These are phyloP conservation scores for Hygrocybe punicea DNA, from an alignment of 768 basidiomycete species.

Conservation along the genomic window DNA sequence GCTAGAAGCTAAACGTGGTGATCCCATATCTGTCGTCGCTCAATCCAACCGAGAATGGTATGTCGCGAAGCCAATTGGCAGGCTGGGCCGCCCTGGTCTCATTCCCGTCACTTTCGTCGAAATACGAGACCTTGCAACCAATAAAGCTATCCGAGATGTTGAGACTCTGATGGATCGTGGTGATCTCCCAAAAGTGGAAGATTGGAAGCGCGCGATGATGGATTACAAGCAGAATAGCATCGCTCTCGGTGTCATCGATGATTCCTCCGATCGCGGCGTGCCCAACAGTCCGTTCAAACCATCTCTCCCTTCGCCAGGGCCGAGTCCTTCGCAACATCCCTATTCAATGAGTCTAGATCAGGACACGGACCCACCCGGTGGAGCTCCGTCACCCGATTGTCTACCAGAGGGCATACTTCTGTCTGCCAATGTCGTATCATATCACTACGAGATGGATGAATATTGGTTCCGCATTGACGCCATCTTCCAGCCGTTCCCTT, in stretches of 20 bases:
- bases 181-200: constrained; percentile 92
- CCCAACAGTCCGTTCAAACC: constrained; percentile 42
- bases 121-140: constrained; percentile 89
- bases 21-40: constrained; percentile 93
- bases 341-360: constrained; percentile 23
- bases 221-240: constrained; percentile 97
- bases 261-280: constrained; percentile 40
- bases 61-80: constrained; percentile 96
- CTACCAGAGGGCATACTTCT: constrained; percentile 82
- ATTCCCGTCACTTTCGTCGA: constrained; percentile 98
- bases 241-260: constrained; percentile 86
- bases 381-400: constrained; percentile 36
- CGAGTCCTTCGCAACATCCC: constrained; percentile 23
- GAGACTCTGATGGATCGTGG: constrained; percentile 79
- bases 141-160: constrained; percentile 71
- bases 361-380: constrained; percentile 13
- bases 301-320: constrained; percentile 20
- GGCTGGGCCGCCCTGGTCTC: constrained; percentile 90
- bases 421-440: constrained; percentile 88
- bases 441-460: constrained; percentile 92
- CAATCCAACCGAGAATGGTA: constrained; percentile 99
- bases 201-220: constrained; percentile 95
- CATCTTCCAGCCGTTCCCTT: constrained; percentile 77
- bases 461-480: constrained; percentile 98
- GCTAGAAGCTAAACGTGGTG: constrained; percentile 90